Conservation (phyloP, 1,139 yeast species). For the Yamadazyma triangularis region DNA sequence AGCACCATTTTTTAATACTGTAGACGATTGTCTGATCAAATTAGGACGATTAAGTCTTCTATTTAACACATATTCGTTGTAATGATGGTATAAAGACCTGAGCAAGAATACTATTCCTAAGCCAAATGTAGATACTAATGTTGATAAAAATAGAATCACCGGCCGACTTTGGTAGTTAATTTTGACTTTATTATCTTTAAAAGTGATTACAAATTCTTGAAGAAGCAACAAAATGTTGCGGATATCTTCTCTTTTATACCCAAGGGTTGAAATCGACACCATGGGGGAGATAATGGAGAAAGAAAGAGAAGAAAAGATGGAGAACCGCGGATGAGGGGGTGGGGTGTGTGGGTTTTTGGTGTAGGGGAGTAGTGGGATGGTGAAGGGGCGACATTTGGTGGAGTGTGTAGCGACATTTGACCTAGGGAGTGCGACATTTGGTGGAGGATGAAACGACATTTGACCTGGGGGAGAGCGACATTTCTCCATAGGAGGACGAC, state of each 20-base stretch:
- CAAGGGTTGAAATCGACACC: too few species aligned
- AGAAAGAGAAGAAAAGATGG: neutral
- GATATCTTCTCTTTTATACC: conserved; percentile 35
- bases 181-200: conserved; percentile 34
- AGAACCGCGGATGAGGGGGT: neutral
- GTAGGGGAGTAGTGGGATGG: too few species aligned
- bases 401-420: too few species aligned
- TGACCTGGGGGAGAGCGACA: too few species aligned
- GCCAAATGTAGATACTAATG: conserved; percentile 41
- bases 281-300: neutral
- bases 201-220: conserved; percentile 35
- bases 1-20: conserved; percentile 48
- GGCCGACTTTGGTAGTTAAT: conserved; percentile 45
- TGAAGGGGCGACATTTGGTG: too few species aligned
- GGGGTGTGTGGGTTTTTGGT: too few species aligned
- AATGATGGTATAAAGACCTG: conserved; percentile 26
- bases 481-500: too few species aligned
- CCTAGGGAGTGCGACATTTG: too few species aligned
- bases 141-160: conserved; percentile 39
- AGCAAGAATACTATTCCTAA: conserved; percentile 35
- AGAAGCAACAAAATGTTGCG: conserved; percentile 30
- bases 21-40: conserved; percentile 40
- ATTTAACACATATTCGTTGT: conserved; percentile 26
- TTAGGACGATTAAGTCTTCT: conserved; percentile 30
- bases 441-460: too few species aligned